These are phyloP conservation scores for Anthracocystis setariae DNA, from an alignment of 1,284 basidiomycete species.

Conservation along the genomic window DNA sequence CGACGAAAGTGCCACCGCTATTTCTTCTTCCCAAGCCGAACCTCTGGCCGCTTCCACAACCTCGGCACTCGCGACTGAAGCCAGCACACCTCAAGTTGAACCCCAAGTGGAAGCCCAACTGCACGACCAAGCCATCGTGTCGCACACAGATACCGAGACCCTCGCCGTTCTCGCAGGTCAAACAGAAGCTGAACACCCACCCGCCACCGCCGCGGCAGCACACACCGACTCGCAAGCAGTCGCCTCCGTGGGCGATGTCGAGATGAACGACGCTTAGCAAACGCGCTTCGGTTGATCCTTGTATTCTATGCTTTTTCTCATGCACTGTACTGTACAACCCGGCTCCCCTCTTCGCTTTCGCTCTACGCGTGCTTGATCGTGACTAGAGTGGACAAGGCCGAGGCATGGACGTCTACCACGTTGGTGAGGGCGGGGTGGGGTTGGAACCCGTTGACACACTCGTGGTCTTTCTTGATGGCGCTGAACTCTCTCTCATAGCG, in stretches of 20 bases:
- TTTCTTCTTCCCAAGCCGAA: constrained; percentile 18
- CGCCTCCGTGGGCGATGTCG: constrained; percentile 13
- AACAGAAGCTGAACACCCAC: constrained; percentile 23
- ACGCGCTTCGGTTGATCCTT: not conserved
- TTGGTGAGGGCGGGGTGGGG: constrained; percentile 3
- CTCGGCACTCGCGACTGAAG: constrained; percentile 1
- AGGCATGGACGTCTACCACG: constrained; percentile 19
- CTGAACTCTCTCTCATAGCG: constrained; percentile 25
- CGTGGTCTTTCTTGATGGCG: constrained; percentile 23
- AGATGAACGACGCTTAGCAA: constrained; percentile 30
- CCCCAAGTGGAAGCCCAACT: constrained; percentile 40
- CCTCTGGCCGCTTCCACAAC: not conserved
- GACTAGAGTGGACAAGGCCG: constrained; percentile 21
- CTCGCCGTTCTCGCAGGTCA: constrained; percentile 25
- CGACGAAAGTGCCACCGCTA: constrained; percentile 4
- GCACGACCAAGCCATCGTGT: constrained; percentile 21
- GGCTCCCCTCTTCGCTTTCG: too few relatives aligned
- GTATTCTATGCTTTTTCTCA: too few relatives aligned
- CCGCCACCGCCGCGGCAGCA: constrained; percentile 12
- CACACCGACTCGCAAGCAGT: constrained; percentile 14
- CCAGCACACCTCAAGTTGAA: constrained; percentile 26
- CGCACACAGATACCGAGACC: constrained; percentile 12
- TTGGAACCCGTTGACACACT: constrained; percentile 28
- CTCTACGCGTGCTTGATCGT: too few relatives aligned
- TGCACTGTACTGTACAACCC: too few relatives aligned